Evolutionary conservation across 805 yeast genomes (phyloP).

Genomic region (Zygotorulaspora florentina): DNA sequence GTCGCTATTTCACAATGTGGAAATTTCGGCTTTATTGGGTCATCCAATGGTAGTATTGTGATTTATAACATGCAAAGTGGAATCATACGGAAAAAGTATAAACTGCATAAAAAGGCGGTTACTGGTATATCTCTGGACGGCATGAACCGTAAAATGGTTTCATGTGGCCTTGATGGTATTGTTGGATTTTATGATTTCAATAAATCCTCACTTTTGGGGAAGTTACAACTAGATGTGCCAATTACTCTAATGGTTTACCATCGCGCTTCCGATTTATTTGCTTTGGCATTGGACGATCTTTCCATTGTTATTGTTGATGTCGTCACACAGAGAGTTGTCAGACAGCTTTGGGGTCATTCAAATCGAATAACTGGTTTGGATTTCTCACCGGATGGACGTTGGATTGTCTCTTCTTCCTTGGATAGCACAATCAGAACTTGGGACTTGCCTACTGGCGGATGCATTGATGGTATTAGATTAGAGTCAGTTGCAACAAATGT

Average conservation of each 20-base stretch:
- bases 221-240: slow-evolving; percentile 67
- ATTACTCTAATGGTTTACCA: slow-evolving; percentile 75
- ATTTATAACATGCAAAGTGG: slow-evolving; percentile 93
- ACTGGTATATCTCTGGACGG: slow-evolving; percentile 89
- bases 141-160: slow-evolving; percentile 82
- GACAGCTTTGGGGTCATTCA: slow-evolving; percentile 85
- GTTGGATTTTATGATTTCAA: slow-evolving; percentile 85
- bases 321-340: slow-evolving; percentile 72
- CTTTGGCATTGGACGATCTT: slow-evolving; percentile 81
- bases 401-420: slow-evolving; percentile 79
- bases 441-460: slow-evolving; percentile 96
- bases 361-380: slow-evolving; percentile 84
- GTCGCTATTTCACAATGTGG: slow-evolving; percentile 90
- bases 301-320: slow-evolving; percentile 80
- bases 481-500: slow-evolving; percentile 77
- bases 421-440: slow-evolving; percentile 91
- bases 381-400: slow-evolving; percentile 92
- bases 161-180: slow-evolving; percentile 83
- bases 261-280: slow-evolving; percentile 76
- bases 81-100: slow-evolving; percentile 62
- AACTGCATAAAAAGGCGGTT: slow-evolving; percentile 70
- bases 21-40: slow-evolving; percentile 89
- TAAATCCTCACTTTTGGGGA: slow-evolving; percentile 61
- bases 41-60: slow-evolving; percentile 77
- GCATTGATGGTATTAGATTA: slow-evolving; percentile 85